Evolutionary conservation across 2,329 filamentous ascomycete genomes (phyloP), one percentile per base, ranked within the genome.

Genomic region (Sporothrix mexicana): DNA sequence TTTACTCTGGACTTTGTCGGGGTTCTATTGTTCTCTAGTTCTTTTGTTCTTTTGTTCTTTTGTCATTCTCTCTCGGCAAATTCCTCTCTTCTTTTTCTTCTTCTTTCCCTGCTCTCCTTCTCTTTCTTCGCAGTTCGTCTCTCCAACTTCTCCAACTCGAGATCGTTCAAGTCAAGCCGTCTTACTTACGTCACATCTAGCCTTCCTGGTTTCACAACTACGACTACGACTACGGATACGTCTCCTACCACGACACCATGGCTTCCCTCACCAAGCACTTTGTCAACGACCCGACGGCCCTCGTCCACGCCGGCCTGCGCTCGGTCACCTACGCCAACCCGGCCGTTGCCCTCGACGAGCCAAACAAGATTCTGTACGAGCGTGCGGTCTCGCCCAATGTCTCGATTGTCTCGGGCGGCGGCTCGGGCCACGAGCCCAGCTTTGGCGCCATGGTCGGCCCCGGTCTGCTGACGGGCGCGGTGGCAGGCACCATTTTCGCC

Each of bases 381-480:
- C 71, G 43, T 8, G 77, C 78, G 73, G 78, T 84, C 81, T 81
- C 82, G 74, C 76, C 85, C n/a, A 80, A 93, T 78, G 94, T 97
- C 61, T 93, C 93, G 72, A 87, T 98, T 78, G 73, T 98, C 77
- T 95, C 93, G 1, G 95, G 95, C 75, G 95, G 95, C 76, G 95
- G 95, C 72, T 93, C 91, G 23, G 95, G 95, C 77, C 95, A 98
- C 79, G 95, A 98, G 80, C 95, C 95, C 30, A 93, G 91, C 74
- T 97, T 97, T 80, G 90, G 91, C 0, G 92, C 90, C 73, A 96
- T 95, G 82, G 95, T 98, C 15, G 95, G 95, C 30, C 86, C 87
- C 10, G 95, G 94, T 66, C 84, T 97, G 75, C 88, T 97, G 20
- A 89, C 91, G 45, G 95, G 92, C 66, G 92, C 93, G 1, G 93